Conservation (phyloP, 2,329 filamentous ascomycete genomes). For the Microcyclospora pomicola region DNA sequence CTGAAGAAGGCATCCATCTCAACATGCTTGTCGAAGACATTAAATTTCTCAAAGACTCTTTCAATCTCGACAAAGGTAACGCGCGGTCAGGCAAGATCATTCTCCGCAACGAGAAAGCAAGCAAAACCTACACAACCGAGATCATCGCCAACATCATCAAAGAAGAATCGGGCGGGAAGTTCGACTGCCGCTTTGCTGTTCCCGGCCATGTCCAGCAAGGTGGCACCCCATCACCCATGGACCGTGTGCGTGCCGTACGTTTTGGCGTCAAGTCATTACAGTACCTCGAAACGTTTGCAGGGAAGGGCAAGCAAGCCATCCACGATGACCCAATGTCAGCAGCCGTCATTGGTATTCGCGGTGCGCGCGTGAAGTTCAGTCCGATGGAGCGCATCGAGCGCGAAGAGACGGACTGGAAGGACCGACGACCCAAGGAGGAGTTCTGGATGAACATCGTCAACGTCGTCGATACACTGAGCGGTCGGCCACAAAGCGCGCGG, state of each 20-base stretch:
- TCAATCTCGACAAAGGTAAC: slow-evolving; percentile 72
- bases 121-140: slow-evolving; percentile 78
- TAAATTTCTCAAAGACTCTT: slow-evolving; percentile 72
- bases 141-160: slow-evolving; percentile 92
- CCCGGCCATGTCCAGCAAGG: slow-evolving; percentile 93
- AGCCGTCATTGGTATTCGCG: slow-evolving; percentile 82
- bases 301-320: slow-evolving; percentile 52
- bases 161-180: slow-evolving; percentile 80
- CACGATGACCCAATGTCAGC: slow-evolving; percentile 59
- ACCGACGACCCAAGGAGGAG: slow-evolving; percentile 67
- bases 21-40: slow-evolving; percentile 90
- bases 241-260: slow-evolving; percentile 79
- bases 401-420: slow-evolving; percentile 83
- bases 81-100: slow-evolving; percentile 85
- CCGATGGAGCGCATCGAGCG: slow-evolving; percentile 69
- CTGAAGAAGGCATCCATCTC: slow-evolving; percentile 87
- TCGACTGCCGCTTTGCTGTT: slow-evolving; percentile 83
- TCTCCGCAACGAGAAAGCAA: slow-evolving; percentile 91
- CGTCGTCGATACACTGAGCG: slow-evolving; percentile 72
- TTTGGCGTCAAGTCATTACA: slow-evolving; percentile 90
- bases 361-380: slow-evolving; percentile 77
- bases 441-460: slow-evolving; percentile 75
- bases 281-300: slow-evolving; percentile 68
- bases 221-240: slow-evolving; percentile 86
- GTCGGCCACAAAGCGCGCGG: slow-evolving; percentile 33